A percentile compares a stretch with the other conserved stretches of the same genome.
Conservation (phyloP, 108 stramenopile genomes). For the Stephanodiscus minutulus region DNA sequence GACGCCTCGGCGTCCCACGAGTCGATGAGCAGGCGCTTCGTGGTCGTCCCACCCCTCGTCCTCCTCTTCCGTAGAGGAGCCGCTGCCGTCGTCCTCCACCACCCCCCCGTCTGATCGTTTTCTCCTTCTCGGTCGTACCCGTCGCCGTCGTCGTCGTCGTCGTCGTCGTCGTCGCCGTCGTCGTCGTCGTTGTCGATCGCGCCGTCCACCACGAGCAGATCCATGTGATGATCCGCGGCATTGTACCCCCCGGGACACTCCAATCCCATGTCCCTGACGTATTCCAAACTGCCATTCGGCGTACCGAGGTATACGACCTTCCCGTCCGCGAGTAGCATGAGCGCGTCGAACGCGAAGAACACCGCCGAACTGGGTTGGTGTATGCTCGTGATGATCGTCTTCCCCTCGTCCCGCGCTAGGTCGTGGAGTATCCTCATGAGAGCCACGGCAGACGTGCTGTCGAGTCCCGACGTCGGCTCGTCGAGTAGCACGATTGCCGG, state of each 20-base stretch:
- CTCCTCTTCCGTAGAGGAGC: neutral
- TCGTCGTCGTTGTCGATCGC: slow-evolving; percentile 38
- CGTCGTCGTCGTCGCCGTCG: slow-evolving; percentile 12
- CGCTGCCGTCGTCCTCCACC: neutral
- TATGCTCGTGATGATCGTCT: slow-evolving; percentile 73
- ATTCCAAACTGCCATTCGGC: slow-evolving; percentile 54
- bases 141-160: slow-evolving; percentile 10
- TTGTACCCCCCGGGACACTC: slow-evolving; percentile 75
- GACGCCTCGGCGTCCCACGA: slow-evolving; percentile 64
- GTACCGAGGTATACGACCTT: slow-evolving; percentile 77
- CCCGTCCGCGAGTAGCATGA: slow-evolving; percentile 69
- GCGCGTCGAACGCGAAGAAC: slow-evolving; percentile 68
- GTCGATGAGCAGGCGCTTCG: slow-evolving; percentile 47
- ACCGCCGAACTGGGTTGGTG: slow-evolving; percentile 77
- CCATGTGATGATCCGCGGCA: slow-evolving; percentile 84
- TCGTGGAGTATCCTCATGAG: slow-evolving; percentile 56
- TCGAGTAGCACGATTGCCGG: slow-evolving; percentile 73
- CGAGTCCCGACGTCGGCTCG: slow-evolving; percentile 85
- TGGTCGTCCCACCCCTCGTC: slow-evolving; percentile 2
- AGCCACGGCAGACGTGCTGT: slow-evolving; percentile 67
- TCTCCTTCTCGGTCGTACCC: neutral
- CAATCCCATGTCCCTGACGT: slow-evolving; percentile 46
- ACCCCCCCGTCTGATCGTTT: neutral
- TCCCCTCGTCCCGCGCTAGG: slow-evolving; percentile 49
- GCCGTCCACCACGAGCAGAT: slow-evolving; percentile 63